Evolutionary conservation across 202 grass and related monocot genomes (phyloP), one percentile per base, ranked within the genome.

Genomic region (Dendrocalamus latiflorus): DNA sequence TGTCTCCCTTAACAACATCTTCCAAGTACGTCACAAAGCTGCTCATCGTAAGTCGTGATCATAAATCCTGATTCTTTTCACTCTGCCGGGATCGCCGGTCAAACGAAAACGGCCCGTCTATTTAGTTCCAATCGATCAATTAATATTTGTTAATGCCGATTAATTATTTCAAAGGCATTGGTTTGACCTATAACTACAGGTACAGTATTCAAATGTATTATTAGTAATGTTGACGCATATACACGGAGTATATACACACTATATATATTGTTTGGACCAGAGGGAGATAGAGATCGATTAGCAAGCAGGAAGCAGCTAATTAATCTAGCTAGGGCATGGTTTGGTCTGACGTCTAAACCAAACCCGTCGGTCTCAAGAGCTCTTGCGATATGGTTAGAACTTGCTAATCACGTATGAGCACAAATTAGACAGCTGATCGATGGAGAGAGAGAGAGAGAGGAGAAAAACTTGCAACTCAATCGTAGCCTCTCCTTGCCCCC

Each of bases 331-430:
- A 20, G 14, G 12, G 16, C 12, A 60, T 49, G 38, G 81, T 85
- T 85, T 60, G 83, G 88, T 82, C 83, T n/a, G 24, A 82, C 66
- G 88, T 86, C 88, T 74, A 86, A 79, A 83, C 58, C 83, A 5
- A 43, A 15, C 67, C 67, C 14, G 18, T 78, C 73, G 25, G 58
- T 20, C 82, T 81, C 77, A 76, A 70, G 80, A 70, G 73, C 48
- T 36, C 60, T 42, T 56, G 68, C 47, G 63, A n/a, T 66, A 86
- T 81, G 67, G 83, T 83, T 90, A 83, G 17, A 60, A 86, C 88
- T 39, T 90, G 83, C 79, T 86, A 79, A 86, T 90, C 88, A 56
- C 11, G 58, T 58, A 71, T 62, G n/a, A n/a, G n/a, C n/a, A n/a
- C n/a, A n/a, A n/a, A n/a, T n/a, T 58, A 56, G 75, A 74, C 79